phyloP scores from a whole-genome alignment of 2,329 filamentous ascomycete species.

The Aureobasidium sp. region DNA sequence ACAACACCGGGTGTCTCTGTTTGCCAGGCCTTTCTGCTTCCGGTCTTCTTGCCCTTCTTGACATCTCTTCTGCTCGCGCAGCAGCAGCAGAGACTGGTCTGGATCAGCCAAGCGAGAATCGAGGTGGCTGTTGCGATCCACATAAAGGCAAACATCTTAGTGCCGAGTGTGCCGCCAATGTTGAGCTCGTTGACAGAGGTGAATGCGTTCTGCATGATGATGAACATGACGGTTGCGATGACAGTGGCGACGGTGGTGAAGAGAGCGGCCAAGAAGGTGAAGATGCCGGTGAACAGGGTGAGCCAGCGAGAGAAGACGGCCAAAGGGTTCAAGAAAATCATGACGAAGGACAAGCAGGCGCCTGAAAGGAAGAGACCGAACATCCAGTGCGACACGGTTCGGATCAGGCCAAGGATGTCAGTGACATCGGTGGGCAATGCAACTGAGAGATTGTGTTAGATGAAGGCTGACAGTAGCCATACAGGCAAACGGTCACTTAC shows the following conservation, averaged over 20 bases:
- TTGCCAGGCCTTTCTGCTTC: constrained; percentile 24
- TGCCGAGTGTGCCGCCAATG: constrained; percentile 63
- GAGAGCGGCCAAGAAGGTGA: constrained; percentile 61
- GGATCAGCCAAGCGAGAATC: constrained; percentile 62
- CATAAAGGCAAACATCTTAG: constrained; percentile 78
- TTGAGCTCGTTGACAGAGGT: constrained; percentile 65
- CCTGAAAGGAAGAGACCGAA: constrained; percentile 77
- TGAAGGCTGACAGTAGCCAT: background rate
- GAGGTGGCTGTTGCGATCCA: constrained; percentile 69
- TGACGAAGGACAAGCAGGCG: constrained; percentile 61
- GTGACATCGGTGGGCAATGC: constrained; percentile 68
- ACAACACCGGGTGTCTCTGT: constrained; percentile 16
- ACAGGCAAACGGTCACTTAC: constrained; percentile 36
- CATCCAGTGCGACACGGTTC: constrained; percentile 74
- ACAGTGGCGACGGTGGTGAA: constrained; percentile 62
- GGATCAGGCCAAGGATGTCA: constrained; percentile 66
- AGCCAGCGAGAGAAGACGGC: constrained; percentile 47
- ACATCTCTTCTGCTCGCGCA: constrained; percentile 54
- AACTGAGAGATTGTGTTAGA: constrained; percentile 40
- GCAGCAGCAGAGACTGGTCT: constrained; percentile 72
- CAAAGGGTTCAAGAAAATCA: constrained; percentile 58
- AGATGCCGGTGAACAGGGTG: constrained; percentile 60
- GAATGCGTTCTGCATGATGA: constrained; percentile 73
- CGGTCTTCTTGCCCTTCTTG: constrained; percentile 40
- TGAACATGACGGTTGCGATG: constrained; percentile 75